A percentile compares a stretch with the other conserved stretches of the same genome.
Conservation (phyloP, 441 rosid species). For the Croton laevigatus region DNA sequence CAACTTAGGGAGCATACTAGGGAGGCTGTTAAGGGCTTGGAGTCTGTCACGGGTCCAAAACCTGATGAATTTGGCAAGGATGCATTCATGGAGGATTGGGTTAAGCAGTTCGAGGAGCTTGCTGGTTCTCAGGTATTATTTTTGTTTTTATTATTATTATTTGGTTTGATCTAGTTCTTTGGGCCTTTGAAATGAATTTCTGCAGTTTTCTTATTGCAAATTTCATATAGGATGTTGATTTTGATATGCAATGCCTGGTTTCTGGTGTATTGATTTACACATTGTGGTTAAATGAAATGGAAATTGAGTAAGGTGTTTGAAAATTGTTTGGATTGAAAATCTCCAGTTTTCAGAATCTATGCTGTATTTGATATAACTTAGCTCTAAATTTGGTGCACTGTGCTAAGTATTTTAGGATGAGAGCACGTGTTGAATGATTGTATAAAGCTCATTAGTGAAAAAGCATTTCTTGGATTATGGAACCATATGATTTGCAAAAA, state of each 20-base stretch:
- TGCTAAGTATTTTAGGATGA: not conserved
- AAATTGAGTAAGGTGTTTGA: not conserved
- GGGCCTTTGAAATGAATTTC: not conserved
- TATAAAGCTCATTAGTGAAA: not conserved
- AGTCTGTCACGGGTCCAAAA: constrained; percentile 47
- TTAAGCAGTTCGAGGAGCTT: constrained; percentile 90
- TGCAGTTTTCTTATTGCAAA: not conserved
- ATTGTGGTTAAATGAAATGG: not conserved
- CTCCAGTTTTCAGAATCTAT: constrained; percentile 9
- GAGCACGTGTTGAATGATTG: not conserved
- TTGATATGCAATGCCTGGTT: not conserved
- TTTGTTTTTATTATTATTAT: not conserved
- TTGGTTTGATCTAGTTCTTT: not conserved
- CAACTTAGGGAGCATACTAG: constrained; percentile 82
- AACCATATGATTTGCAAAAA: not conserved
- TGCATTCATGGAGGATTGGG: constrained; percentile 86
- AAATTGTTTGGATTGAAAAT: not conserved
- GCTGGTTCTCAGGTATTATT: constrained; percentile 78
- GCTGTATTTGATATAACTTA: not conserved
- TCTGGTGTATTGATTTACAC: not conserved
- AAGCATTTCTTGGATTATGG: constrained; percentile 1
- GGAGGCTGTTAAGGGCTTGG: constrained; percentile 82
- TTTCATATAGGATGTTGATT: not conserved
- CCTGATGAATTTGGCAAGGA: constrained; percentile 52
- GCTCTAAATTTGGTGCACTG: not conserved